Percentiles rank a stretch among this genome's conserved stretches.
These are phyloP conservation scores for Citrullus colocynthis DNA, from an alignment of 306 rosid genomes.

Conservation along the genomic window DNA sequence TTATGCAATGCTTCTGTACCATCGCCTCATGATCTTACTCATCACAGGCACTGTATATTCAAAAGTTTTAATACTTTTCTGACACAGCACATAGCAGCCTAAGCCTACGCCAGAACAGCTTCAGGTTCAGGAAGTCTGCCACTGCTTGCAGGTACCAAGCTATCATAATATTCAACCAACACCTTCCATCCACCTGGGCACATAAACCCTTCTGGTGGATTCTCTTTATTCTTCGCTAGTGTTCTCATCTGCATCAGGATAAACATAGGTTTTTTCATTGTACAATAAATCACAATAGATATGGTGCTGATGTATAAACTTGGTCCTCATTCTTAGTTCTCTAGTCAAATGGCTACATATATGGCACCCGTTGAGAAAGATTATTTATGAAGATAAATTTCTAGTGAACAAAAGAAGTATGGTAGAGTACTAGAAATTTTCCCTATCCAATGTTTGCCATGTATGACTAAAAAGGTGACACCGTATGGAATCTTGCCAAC, in stretches of 20 bases:
- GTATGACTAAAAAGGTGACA: no score
- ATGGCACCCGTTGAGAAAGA: neutral
- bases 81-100: conserved; percentile 21
- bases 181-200: conserved; percentile 98
- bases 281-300: neutral
- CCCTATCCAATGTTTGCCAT: neutral
- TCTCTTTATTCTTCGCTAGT: conserved; percentile 83
- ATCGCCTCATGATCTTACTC: neutral
- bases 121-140: conserved; percentile 62
- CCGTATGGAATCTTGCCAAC: no score
- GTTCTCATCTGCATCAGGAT: conserved; percentile 61
- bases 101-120: conserved; percentile 45
- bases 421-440: no score
- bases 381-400: no score
- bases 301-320: neutral
- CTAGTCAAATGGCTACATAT: neutral
- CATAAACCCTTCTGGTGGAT: conserved; percentile 96
- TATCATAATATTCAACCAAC: conserved; percentile 84
- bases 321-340: neutral
- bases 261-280: neutral
- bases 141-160: conserved; percentile 36
- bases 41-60: neutral
- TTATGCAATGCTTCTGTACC: neutral
- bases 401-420: no score
- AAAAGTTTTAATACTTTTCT: neutral